Conservation (phyloP, 2,329 filamentous ascomycete species). For the Lasiodiplodia hormozganensis region DNA sequence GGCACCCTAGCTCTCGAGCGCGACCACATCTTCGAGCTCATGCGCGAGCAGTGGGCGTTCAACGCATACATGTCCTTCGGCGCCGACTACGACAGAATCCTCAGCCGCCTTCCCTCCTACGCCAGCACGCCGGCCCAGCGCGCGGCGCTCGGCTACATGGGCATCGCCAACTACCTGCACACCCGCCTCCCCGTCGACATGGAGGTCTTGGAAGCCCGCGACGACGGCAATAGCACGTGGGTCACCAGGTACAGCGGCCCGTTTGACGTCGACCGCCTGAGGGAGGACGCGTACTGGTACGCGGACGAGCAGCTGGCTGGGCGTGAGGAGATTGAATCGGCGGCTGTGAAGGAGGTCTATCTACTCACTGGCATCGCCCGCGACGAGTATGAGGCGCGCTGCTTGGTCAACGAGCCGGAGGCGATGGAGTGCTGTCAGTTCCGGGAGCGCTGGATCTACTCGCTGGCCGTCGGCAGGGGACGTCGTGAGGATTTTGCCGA, state of each 20-base stretch:
- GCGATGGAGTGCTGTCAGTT: background rate
- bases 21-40: background rate
- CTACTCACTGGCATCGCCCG: background rate
- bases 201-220: background rate
- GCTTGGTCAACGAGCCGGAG: background rate
- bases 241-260: background rate
- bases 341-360: background rate
- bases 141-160: background rate
- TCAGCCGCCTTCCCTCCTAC: rapidly evolving
- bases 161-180: background rate
- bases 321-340: background rate
- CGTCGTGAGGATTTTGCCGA: no score
- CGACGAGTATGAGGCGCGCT: background rate
- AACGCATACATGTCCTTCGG: background rate
- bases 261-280: background rate
- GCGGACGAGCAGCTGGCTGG: background rate
- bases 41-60: background rate
- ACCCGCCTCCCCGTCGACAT: background rate
- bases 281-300: background rate
- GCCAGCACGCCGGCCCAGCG: background rate
- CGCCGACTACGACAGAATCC: background rate
- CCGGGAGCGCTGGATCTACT: background rate
- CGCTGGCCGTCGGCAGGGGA: background rate
- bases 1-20: background rate
- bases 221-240: no score